phyloP scores from a whole-genome alignment of 495 filamentous ascomycete species.

The Penicillium paxilli region DNA sequence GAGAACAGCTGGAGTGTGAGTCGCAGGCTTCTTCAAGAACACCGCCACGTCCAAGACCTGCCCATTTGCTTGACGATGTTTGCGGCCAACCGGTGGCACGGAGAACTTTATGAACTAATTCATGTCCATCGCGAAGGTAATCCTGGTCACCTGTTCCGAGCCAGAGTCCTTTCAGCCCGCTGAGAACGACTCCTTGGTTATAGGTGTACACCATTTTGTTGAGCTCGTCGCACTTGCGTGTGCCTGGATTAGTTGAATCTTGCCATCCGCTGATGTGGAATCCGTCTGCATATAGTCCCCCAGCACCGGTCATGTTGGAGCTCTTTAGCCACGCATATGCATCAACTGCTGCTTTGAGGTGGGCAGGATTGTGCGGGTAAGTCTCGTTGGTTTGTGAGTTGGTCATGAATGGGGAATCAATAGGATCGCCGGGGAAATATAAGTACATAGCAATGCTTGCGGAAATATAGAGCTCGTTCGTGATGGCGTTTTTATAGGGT shows the following conservation, averaged over 20 bases:
- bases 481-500: constrained; percentile 97
- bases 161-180: constrained; percentile 79
- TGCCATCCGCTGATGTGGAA: constrained; percentile 79
- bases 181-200: constrained; percentile 93
- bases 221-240: constrained; percentile 67
- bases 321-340: constrained; percentile 77
- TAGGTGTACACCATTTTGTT: constrained; percentile 94
- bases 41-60: constrained; percentile 73
- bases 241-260: constrained; percentile 44
- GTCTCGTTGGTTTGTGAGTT: constrained; percentile 12
- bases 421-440: constrained; percentile 79
- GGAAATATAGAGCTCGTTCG: constrained; percentile 86
- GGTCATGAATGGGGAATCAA: constrained; percentile 63
- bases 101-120: constrained; percentile 69
- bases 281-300: constrained; percentile 85
- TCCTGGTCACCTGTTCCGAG: constrained; percentile 60
- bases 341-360: constrained; percentile 70
- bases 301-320: constrained; percentile 77
- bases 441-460: constrained; percentile 90
- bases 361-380: constrained; percentile 60
- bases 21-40: constrained; percentile 89
- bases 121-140: constrained; percentile 80
- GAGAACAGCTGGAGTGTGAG: constrained; percentile 68
- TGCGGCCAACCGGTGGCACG: constrained; percentile 72
- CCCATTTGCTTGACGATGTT: constrained; percentile 53